Percentiles rank a stretch among this genome's conserved stretches.
phyloP scores from a whole-genome alignment of 495 filamentous ascomycete genomes.

The Penicillium samsonianum region DNA sequence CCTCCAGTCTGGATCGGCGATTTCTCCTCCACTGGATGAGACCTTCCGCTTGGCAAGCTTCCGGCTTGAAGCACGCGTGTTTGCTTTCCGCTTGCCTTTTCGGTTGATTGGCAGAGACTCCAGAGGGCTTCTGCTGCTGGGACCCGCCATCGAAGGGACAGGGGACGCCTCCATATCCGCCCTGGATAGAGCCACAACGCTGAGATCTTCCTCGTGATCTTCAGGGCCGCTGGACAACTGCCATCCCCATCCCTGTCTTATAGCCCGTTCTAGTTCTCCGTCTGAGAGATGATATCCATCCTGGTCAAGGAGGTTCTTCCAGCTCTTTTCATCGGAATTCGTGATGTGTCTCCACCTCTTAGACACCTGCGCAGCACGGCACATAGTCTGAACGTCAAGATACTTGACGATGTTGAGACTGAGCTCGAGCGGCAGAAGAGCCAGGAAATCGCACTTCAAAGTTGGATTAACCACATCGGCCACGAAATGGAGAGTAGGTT shows the following conservation, averaged over 20 bases:
- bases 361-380: conserved; percentile 89
- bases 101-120: conserved; percentile 30
- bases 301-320: conserved; percentile 88
- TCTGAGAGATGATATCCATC: conserved; percentile 78
- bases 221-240: conserved; percentile 77
- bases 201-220: conserved; percentile 79
- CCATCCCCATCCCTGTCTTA: conserved; percentile 98
- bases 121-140: conserved; percentile 30
- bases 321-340: conserved; percentile 89
- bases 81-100: conserved; percentile 57
- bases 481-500: conserved; percentile 88
- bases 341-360: conserved; percentile 89
- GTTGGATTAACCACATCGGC: conserved; percentile 93
- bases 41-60: conserved; percentile 60
- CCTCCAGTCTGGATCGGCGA: conserved; percentile 46
- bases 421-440: conserved; percentile 80
- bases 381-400: conserved; percentile 84
- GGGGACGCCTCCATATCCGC: conserved; percentile 48
- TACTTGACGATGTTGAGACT: conserved; percentile 85
- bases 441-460: conserved; percentile 91
- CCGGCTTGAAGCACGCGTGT: conserved; percentile 43
- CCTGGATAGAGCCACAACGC: conserved; percentile 46
- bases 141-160: conserved; percentile 28
- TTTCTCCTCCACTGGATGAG: conserved; percentile 44
- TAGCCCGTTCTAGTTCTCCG: conserved; percentile 82